Evolutionary conservation across 176 grass and related monocot species (phyloP), one percentile per base, ranked within the genome.

Genomic region (Triticum dicoccoides): DNA sequence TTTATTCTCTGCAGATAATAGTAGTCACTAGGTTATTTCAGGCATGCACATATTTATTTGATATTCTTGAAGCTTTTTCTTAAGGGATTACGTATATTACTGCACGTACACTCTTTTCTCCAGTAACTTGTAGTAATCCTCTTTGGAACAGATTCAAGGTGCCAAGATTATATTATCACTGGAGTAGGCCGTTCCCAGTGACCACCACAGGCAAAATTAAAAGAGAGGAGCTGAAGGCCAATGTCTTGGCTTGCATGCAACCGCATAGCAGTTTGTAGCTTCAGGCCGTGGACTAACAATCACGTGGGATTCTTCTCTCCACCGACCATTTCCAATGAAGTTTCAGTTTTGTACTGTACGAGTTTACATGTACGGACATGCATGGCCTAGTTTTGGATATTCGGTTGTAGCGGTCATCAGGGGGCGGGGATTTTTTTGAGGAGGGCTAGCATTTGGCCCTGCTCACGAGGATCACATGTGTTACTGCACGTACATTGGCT

Each of bases 201-300:
- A 98, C 93, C 34, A 89, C 69, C 76, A 95, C 96, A 65, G 96
- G 96, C n/a, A 98, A 98, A 85, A 84, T 94, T 51, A 94, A 34
- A 86, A 91, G 91, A 86, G 90, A 98, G 81, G 82, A 90, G 51
- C 44, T 98, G 38, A 94, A 88, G 80, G 87, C 84, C 73, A 81
- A 94, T 86, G 67, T 90, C 24, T 74, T 93, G 49, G 63, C 73
- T n/a, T 59, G n/a, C 76, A 86, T 89, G 63, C 88, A 92, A 79
- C 49, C 89, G 13, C 88, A 15, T 38, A 94, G 93, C 84, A 94
- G 82, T 78, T 76, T 98, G 61, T 98, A 89, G 86, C 6, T 34
- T 69, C 4, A 49, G 37, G 52, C 39, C 54, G 41, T 42, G 41
- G 41, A 9, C 41, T 42, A 10, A 42, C 9, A 41, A 41, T 10